Conservation (phyloP, 2,329 filamentous ascomycete species). For the Neonectria magnoliae region DNA sequence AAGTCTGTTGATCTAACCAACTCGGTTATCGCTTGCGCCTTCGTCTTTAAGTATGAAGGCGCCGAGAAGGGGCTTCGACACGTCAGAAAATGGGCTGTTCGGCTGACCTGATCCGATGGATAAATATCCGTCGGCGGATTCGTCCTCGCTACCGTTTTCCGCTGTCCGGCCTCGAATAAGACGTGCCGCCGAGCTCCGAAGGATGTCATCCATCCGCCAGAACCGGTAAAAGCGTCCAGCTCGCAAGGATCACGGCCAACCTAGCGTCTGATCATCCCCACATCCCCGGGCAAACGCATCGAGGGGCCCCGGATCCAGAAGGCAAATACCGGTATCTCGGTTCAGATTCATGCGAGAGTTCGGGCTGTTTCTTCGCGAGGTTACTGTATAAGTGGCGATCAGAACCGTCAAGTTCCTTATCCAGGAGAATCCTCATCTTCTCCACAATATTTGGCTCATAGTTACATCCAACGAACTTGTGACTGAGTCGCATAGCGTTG, state of each 20-base stretch:
- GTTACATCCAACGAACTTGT: not conserved
- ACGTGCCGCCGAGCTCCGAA: not conserved
- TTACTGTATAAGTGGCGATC: not conserved
- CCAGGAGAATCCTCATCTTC: not conserved
- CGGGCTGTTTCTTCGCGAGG: not conserved
- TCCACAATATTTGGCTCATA: not conserved
- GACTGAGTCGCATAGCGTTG: no score
- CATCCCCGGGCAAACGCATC: not conserved
- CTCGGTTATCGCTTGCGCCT: not conserved
- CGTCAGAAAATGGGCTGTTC: not conserved
- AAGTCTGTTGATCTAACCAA: not conserved
- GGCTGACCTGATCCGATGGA: not conserved
- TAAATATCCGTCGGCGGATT: not conserved
- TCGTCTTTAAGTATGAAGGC: not conserved
- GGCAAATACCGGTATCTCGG: not conserved
- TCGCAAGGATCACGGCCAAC: not conserved
- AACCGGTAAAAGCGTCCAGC: not conserved
- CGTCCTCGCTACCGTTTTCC: not conserved
- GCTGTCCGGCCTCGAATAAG: no score
- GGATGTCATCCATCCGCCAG: not conserved
- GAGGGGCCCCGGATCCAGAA: not conserved
- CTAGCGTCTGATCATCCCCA: not conserved
- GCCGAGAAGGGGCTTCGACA: not conserved
- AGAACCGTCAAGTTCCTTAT: not conserved
- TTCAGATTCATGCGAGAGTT: not conserved